A percentile compares a stretch with the other conserved stretches of the same genome.
Conservation (phyloP, 2,329 filamentous ascomycete species). For the Emericellopsis cladophorae region DNA sequence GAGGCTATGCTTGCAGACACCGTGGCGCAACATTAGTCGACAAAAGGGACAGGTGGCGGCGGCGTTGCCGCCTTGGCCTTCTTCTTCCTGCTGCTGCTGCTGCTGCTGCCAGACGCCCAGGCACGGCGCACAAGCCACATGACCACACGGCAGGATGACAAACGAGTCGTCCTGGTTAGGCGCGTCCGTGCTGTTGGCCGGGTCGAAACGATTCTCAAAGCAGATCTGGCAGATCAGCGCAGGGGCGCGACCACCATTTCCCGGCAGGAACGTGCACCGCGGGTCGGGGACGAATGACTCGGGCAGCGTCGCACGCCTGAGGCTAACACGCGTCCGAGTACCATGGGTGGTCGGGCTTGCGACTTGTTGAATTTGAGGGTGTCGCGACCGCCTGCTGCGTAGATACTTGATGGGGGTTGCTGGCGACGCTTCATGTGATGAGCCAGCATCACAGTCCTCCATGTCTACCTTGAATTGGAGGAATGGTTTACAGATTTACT, state of each 20-base stretch:
- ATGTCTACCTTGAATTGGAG: too few relatives aligned
- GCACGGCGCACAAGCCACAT: conserved; percentile 17
- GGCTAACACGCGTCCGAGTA: too few relatives aligned
- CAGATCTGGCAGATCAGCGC: conserved; percentile 14
- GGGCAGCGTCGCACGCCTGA: neutral
- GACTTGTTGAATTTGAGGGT: too few relatives aligned
- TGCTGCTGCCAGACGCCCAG: conserved; percentile 4
- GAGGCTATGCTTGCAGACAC: conserved; percentile 15
- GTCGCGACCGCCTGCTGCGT: too few relatives aligned
- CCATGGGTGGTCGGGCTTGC: too few relatives aligned
- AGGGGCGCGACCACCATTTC: conserved; percentile 11
- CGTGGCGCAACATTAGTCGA: conserved; percentile 12
- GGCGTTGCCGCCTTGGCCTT: conserved; percentile 10
- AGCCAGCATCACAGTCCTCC: too few relatives aligned
- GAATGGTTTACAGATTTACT: too few relatives aligned
- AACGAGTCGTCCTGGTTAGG: conserved; percentile 9
- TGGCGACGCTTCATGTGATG: too few relatives aligned
- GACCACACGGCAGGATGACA: conserved; percentile 21
- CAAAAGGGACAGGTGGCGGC: conserved; percentile 21
- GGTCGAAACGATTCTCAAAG: conserved; percentile 6
- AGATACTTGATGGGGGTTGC: too few relatives aligned
- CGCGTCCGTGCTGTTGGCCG: conserved; percentile 7
- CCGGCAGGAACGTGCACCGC: conserved; percentile 12
- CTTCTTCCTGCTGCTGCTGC: neutral
- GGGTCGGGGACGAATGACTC: conserved; percentile 13